Evolutionary conservation across 352 stramenopile genomes (phyloP), one percentile per base, ranked within the genome.

Genomic region (Pythium rhizo-oryzae): DNA sequence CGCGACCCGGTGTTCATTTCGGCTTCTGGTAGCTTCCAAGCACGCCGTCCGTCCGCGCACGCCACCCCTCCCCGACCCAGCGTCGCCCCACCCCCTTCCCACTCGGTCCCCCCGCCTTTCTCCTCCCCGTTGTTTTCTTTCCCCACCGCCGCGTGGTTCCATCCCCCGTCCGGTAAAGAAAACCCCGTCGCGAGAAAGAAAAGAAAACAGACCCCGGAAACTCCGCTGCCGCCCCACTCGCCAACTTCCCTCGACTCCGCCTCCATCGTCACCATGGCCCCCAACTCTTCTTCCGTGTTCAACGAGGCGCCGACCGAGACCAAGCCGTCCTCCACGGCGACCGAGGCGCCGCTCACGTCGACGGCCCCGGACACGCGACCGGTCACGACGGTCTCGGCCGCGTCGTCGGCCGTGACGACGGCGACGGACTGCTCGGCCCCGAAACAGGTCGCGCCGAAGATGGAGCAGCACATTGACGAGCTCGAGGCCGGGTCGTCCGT

Each of bases 231-330:
- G 62, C 75, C 75, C 72, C 77, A 76, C 41, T 64, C 71, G 65
- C 62, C 63, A 68, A 70, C 70, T 82, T 80, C 75, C 65, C 44
- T 13, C 50, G 19, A 33, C 13, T 56, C 72, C 19, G 44, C 60
- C 25, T 57, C 51, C 6, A 24, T 44, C 51, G 8, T 11, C 28
- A 80, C 58, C 39, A 88, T 89, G 81, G 80, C 82, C 43, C 74
- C 68, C 67, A 93, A 85, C 72, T 85, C 80, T 47, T 83, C 76
- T 19, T 82, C 82, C 19, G 62, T 91, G 44, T 89, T 86, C 66
- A 84, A 91, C 67, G 77, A 88, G 72, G 74, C 75, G 24, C 75
- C 72, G 15, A 52, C 76, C 58, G 56, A 76, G 61, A 67, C 77
- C 57, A 69, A 82, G 66, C 69, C 69, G 64, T 78, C 51, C 76